Base-by-base conservation (phyloP, 768 basidiomycete genomes). In the Austroboletus eburneus region DNA sequence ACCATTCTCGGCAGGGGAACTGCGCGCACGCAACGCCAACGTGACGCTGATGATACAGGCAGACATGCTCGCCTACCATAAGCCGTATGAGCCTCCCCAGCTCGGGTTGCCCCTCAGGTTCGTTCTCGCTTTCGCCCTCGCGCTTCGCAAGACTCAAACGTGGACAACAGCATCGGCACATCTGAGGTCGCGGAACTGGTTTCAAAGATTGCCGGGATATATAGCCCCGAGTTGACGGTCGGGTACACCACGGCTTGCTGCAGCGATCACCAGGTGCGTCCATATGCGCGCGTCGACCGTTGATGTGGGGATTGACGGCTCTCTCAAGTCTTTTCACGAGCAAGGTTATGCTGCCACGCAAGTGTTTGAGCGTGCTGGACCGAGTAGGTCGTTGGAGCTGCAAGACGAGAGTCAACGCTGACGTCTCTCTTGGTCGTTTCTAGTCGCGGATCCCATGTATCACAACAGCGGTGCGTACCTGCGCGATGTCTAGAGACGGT, bases 1-100 rank as follows among this genome's bases (percentile, higher is more conserved):
- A n/a, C n/a, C n/a, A n/a, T n/a, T n/a, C n/a, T n/a, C n/a, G n/a
- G n/a, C 55, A 90, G 87, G 70, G 18, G 72, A 83, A 57, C 60
- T 93, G 58, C 74, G 80, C 45, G 67, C 65, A 23, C 64, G 65
- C 17, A 71, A 77, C 46, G 82, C 80, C 21, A 84, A 90, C 54
- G 68, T 95, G 38, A 80, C 85, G 1, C 60, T 95, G 27, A 89
- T 94, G 79, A 73, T 94, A 40, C 93, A 95, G 64, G 88, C 88
- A 0, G 93, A 96, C 57, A 95, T 95, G 93, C 75, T 89, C 34
- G 93, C 81, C 0, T 95, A 92, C 62, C 89, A 82, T 50, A 81
- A 72, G 17, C 79, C 81, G 0, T 77, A 76, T 22, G 93, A 96
- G 68, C 88, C 89, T 12, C 64, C 77, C 2, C 93, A 96, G 61